Evolutionary conservation across 805 yeast species (phyloP).

Genomic region (Lachancea meyersii): DNA sequence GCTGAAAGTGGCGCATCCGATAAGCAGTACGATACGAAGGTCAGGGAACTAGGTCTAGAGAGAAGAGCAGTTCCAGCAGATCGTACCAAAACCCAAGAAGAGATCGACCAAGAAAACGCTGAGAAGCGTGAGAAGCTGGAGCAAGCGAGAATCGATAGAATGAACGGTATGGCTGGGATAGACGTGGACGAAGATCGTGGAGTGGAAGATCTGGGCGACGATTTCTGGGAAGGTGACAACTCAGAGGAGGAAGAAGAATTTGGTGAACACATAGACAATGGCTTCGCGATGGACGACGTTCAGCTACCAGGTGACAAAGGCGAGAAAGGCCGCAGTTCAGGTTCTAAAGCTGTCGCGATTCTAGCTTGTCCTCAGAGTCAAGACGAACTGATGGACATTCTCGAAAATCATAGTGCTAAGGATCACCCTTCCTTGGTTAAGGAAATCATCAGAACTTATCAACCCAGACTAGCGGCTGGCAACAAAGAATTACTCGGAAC

Average conservation of each 20-base stretch:
- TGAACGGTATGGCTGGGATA: slow-evolving; percentile 52
- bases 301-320: slow-evolving; percentile 31
- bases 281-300: slow-evolving; percentile 40
- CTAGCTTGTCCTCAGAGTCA: slow-evolving; percentile 46
- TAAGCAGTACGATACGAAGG: slow-evolving; percentile 57
- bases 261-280: slow-evolving; percentile 30
- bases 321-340: slow-evolving; percentile 17
- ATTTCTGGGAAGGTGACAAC: slow-evolving; percentile 58
- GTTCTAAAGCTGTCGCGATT: slow-evolving; percentile 12
- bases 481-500: slow-evolving; percentile 66
- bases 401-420: slow-evolving; percentile 33
- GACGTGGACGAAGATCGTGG: slow-evolving; percentile 42
- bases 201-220: slow-evolving; percentile 66
- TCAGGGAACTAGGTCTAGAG: slow-evolving; percentile 60
- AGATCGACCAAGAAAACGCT: slow-evolving; percentile 51
- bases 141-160: slow-evolving; percentile 61
- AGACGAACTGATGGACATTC: slow-evolving; percentile 36
- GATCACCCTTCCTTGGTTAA: slow-evolving; percentile 46
- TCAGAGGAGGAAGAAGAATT: slow-evolving; percentile 35
- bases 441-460: slow-evolving; percentile 52
- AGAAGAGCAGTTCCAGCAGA: slow-evolving; percentile 77
- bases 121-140: slow-evolving; percentile 60
- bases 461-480: slow-evolving; percentile 75
- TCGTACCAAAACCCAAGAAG: slow-evolving; percentile 74
- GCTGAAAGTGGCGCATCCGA: slow-evolving; percentile 34